Percentiles rank a stretch among this genome's conserved stretches.
These are phyloP conservation scores for Trifolium dubium DNA, from an alignment of 306 rosid genomes.

Conservation along the genomic window DNA sequence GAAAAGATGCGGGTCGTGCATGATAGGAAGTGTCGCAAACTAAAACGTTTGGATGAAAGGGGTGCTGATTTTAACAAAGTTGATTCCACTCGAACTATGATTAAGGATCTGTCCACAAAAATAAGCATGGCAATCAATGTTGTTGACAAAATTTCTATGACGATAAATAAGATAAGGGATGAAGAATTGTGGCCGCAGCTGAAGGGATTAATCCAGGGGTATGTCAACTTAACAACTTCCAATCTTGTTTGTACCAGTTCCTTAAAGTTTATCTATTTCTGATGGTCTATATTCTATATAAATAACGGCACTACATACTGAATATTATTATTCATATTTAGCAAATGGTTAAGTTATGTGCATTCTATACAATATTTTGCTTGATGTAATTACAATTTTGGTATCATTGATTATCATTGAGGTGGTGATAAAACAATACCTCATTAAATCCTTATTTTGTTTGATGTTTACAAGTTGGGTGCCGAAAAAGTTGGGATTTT, in stretches of 20 bases:
- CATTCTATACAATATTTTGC: slow-evolving; percentile 14
- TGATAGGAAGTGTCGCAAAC: slow-evolving; percentile 77
- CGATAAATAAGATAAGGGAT: slow-evolving; percentile 88
- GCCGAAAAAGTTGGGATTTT: too few relatives aligned
- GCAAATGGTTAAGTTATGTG: slow-evolving; percentile 4
- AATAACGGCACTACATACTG: not conserved
- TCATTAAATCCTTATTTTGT: not conserved
- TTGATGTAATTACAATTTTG: slow-evolving; percentile 23
- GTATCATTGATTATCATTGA: slow-evolving; percentile 10
- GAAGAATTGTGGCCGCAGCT: slow-evolving; percentile 96
- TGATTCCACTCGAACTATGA: slow-evolving; percentile 66
- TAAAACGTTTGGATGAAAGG: slow-evolving; percentile 76
- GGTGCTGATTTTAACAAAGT: slow-evolving; percentile 85
- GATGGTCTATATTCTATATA: not conserved
- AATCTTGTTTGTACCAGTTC: slow-evolving; percentile 29
- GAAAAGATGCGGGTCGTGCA: slow-evolving; percentile 93
- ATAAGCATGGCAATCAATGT: slow-evolving; percentile 93
- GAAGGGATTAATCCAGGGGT: slow-evolving; percentile 86
- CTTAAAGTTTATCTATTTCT: slow-evolving; percentile 19
- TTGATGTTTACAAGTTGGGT: too few relatives aligned
- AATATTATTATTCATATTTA: slow-evolving; percentile 18
- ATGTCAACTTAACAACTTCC: slow-evolving; percentile 46
- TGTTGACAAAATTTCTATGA: slow-evolving; percentile 85
- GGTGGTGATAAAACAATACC: slow-evolving; percentile 29
- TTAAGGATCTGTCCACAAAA: slow-evolving; percentile 82